A percentile compares a stretch with the other conserved stretches of the same genome.
Evolutionary conservation across 495 filamentous ascomycete genomes (phyloP).

Genomic region (Penicillium soppii): DNA sequence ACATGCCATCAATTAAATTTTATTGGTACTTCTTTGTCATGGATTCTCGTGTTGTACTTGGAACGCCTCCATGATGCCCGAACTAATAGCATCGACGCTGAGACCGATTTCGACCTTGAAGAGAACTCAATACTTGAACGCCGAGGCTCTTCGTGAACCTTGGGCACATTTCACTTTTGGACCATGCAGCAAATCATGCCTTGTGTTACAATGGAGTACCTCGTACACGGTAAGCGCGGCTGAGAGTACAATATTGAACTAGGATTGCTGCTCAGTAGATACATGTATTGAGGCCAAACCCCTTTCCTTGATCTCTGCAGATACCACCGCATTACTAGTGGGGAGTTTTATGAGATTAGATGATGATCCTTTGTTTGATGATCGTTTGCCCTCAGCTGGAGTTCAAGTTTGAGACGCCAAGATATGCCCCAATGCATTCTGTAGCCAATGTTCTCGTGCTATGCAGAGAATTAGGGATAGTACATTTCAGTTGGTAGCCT

Average conservation of each 20-base stretch:
- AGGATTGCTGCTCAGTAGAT: not conserved
- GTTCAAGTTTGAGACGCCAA: not conserved
- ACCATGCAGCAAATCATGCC: not conserved
- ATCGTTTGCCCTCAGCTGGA: not conserved
- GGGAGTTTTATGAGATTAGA: not conserved
- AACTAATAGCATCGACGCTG: not conserved
- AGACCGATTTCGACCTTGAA: not conserved
- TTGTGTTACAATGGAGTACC: not conserved
- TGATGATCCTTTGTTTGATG: not conserved
- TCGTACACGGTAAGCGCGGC: not conserved
- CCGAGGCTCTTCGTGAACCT: not conserved
- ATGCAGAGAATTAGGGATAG: not conserved
- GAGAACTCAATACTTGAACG: not conserved
- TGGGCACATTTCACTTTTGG: not conserved
- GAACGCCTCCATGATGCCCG: too few relatives aligned
- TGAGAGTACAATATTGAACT: not conserved
- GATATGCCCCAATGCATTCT: not conserved
- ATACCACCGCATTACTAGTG: not conserved
- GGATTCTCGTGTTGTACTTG: not conserved
- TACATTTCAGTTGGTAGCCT: constrained; percentile 1
- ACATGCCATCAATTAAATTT: too few relatives aligned
- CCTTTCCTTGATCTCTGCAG: not conserved
- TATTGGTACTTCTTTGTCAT: too few relatives aligned
- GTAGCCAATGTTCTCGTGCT: not conserved
- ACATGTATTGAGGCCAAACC: not conserved